Conservation (phyloP, 176 grass and related monocot species). For the Tillandsia leiboldiana region DNA sequence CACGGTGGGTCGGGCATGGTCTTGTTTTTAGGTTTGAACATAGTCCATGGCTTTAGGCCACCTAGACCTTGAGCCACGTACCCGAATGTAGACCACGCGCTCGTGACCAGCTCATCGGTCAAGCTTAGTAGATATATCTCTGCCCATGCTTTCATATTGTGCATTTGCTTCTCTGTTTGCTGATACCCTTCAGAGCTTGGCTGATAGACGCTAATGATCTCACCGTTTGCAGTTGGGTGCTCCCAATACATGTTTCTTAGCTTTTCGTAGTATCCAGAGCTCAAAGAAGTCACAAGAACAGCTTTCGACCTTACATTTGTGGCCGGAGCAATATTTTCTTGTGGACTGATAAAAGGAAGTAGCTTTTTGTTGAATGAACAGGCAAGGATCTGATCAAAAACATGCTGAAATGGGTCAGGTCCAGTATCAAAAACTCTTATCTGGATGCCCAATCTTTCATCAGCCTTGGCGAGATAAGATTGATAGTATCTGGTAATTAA, state of each 20-base stretch:
- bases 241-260: constrained; percentile 88
- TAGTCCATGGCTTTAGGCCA: constrained; percentile 72
- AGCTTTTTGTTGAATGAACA: constrained; percentile 58
- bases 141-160: constrained; percentile 85
- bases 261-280: constrained; percentile 60
- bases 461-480: constrained; percentile 61
- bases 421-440: constrained; percentile 62
- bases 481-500: constrained; percentile 62
- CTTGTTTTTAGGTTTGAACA: constrained; percentile 59
- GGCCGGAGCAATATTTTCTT: constrained; percentile 22
- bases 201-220: constrained; percentile 71
- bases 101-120: constrained; percentile 71
- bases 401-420: constrained; percentile 55
- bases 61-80: constrained; percentile 84
- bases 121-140: constrained; percentile 93
- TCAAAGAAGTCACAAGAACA: constrained; percentile 73
- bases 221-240: constrained; percentile 43
- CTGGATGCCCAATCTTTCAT: constrained; percentile 76
- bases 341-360: constrained; percentile 31
- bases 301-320: constrained; percentile 35
- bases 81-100: constrained; percentile 89
- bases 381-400: constrained; percentile 78
- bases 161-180: constrained; percentile 57
- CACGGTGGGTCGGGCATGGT: constrained; percentile 61
- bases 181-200: constrained; percentile 87